Evolutionary conservation across 2,329 filamentous ascomycete genomes (phyloP).

Genomic region (Neurospora sp.): DNA sequence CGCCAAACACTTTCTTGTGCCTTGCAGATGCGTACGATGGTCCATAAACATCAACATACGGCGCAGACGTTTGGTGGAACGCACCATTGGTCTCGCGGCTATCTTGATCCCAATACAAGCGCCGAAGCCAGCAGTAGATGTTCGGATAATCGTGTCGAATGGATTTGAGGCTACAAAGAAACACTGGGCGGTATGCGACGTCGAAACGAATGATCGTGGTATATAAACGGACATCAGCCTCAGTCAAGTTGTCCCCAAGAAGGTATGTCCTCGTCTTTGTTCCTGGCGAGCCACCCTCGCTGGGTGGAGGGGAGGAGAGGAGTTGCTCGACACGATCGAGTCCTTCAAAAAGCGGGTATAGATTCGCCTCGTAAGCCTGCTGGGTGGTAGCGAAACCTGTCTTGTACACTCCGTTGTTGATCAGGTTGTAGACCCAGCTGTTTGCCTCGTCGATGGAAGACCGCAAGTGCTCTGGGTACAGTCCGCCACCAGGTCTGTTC

Average conservation of each 20-base stretch:
- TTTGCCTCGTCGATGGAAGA: conserved; percentile 55
- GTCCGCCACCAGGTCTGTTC: conserved; percentile 38
- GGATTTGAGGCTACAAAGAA: conserved; percentile 53
- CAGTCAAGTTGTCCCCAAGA: conserved; percentile 54
- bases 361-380: conserved; percentile 52
- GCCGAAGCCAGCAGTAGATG: conserved; percentile 57
- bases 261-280: conserved; percentile 41
- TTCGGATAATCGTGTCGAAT: conserved; percentile 55
- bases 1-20: conserved; percentile 1
- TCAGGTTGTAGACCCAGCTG: conserved; percentile 51
- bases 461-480: conserved; percentile 45
- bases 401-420: conserved; percentile 42
- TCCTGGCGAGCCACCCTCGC: neutral
- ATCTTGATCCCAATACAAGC: conserved; percentile 57
- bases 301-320: conserved; percentile 26
- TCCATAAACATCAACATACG: neutral
- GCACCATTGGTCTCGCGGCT: conserved; percentile 35
- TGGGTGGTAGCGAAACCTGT: conserved; percentile 58
- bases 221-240: conserved; percentile 58
- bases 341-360: conserved; percentile 49
- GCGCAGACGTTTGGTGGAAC: conserved; percentile 55
- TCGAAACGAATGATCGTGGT: conserved; percentile 61
- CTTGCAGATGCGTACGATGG: neutral
- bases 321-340: conserved; percentile 55
- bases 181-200: conserved; percentile 55